phyloP scores from a whole-genome alignment of 495 filamentous ascomycete species.

The Tricharina praecox region DNA sequence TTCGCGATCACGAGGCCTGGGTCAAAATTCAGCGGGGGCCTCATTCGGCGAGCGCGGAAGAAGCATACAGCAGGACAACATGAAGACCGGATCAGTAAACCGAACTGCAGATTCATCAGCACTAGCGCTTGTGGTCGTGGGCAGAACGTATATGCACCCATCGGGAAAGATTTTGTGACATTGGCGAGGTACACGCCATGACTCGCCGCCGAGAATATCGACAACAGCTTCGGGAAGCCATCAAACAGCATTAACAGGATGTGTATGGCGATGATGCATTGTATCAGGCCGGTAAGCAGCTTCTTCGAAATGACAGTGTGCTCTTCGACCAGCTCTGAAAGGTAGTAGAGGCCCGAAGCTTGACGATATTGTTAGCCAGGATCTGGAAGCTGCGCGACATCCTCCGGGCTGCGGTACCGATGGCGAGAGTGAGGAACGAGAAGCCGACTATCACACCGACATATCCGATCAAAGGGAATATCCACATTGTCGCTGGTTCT shows the following conservation, averaged over 20 bases:
- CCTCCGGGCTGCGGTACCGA: slow-evolving; percentile 51
- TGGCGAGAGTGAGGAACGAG: slow-evolving; percentile 78
- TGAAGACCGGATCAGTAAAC: slow-evolving; percentile 72
- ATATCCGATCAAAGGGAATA: slow-evolving; percentile 78
- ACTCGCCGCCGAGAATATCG: slow-evolving; percentile 56
- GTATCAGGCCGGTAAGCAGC: slow-evolving; percentile 69
- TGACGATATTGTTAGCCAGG: slow-evolving; percentile 5
- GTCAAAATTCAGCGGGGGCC: not conserved
- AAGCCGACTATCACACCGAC: slow-evolving; percentile 77
- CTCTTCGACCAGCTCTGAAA: slow-evolving; percentile 94
- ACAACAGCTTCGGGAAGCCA: slow-evolving; percentile 60
- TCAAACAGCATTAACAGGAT: slow-evolving; percentile 61
- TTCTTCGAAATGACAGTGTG: slow-evolving; percentile 84
- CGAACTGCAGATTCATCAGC: slow-evolving; percentile 92
- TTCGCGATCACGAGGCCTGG: slow-evolving; percentile 59
- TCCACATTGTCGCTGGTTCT: slow-evolving; percentile 62
- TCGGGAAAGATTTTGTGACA: slow-evolving; percentile 23
- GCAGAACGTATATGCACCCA: slow-evolving; percentile 5
- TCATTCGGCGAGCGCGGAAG: not conserved
- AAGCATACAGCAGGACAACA: slow-evolving; percentile 56
- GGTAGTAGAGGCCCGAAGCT: slow-evolving; percentile 96
- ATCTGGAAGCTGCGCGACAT: not conserved
- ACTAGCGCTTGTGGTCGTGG: slow-evolving; percentile 12
- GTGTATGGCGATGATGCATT: slow-evolving; percentile 60
- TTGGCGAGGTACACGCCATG: slow-evolving; percentile 85